phyloP scores from a whole-genome alignment of 2,329 filamentous ascomycete genomes.

The Diaporthe sp. region DNA sequence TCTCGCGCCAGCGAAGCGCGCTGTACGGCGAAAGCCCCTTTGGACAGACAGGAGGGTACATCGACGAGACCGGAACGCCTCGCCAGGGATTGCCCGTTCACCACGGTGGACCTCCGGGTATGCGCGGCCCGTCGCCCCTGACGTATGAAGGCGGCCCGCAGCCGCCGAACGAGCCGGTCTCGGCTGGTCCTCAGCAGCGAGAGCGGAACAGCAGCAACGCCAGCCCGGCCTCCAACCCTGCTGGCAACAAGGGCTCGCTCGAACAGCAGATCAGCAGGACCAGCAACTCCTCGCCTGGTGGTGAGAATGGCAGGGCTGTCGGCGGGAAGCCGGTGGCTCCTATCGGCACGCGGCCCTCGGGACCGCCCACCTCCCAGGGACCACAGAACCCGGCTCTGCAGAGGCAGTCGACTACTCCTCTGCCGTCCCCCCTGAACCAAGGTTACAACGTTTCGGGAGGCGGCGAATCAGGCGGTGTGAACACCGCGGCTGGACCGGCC shows the following conservation, averaged over 20 bases:
- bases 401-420: slow-evolving; percentile 89
- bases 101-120: slow-evolving; percentile 72
- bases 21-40: slow-evolving; percentile 86
- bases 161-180: slow-evolving; percentile 57
- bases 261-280: slow-evolving; percentile 79
- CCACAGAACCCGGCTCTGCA: slow-evolving; percentile 72
- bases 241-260: slow-evolving; percentile 71
- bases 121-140: slow-evolving; percentile 84
- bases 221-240: slow-evolving; percentile 81
- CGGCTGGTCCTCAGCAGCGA: slow-evolving; percentile 65
- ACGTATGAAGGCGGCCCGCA: slow-evolving; percentile 75
- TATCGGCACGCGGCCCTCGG: slow-evolving; percentile 89
- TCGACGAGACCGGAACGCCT: slow-evolving; percentile 76
- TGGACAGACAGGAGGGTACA: slow-evolving; percentile 75
- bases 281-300: slow-evolving; percentile 84
- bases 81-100: slow-evolving; percentile 77
- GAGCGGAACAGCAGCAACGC: slow-evolving; percentile 87
- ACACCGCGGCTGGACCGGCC: slow-evolving; percentile 67
- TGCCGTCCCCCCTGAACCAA: slow-evolving; percentile 89
- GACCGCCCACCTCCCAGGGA: slow-evolving; percentile 58
- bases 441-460: slow-evolving; percentile 72
- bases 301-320: slow-evolving; percentile 68
- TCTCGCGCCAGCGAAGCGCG: slow-evolving; percentile 94
- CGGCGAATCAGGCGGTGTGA: slow-evolving; percentile 60
- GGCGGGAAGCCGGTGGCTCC: slow-evolving; percentile 81